These are phyloP conservation scores for Fusarium succisae DNA, from an alignment of 2,329 filamentous ascomycete species.

Conservation along the genomic window DNA sequence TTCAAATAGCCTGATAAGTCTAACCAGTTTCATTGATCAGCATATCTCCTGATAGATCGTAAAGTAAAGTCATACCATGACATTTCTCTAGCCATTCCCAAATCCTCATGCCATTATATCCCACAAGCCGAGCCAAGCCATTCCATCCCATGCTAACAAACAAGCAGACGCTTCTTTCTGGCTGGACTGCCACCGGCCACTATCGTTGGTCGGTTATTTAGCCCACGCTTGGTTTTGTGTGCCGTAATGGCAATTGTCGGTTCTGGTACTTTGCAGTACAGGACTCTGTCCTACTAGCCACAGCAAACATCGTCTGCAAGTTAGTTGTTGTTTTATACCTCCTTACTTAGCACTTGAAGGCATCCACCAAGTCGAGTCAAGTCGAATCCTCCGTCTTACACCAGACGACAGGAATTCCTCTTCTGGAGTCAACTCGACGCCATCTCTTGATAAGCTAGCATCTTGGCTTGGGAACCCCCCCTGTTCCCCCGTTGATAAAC, in stretches of 20 bases:
- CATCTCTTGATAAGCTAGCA: constrained; percentile 7
- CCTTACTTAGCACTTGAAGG: not conserved
- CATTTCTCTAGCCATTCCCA: not conserved
- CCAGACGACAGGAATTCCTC: not conserved
- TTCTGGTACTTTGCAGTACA: not conserved
- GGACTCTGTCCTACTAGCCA: not conserved
- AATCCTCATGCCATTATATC: constrained; percentile 12
- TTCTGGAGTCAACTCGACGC: not conserved
- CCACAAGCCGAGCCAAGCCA: constrained; percentile 1
- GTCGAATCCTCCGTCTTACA: constrained; percentile 18
- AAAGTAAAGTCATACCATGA: not conserved
- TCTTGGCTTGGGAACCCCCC: constrained; percentile 7
- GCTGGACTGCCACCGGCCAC: not conserved
- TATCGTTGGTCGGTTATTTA: not conserved
- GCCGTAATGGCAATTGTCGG: not conserved
- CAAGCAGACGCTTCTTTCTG: constrained; percentile 3
- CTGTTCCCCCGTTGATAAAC: constrained; percentile 11
- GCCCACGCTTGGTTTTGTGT: not conserved
- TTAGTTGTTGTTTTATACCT: not conserved
- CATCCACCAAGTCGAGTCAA: constrained; percentile 1
- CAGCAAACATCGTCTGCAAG: constrained; percentile 2
- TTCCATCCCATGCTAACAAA: constrained; percentile 10
- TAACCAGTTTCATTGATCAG: constrained; percentile 1
- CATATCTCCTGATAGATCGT: not conserved
- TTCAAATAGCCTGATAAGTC: not conserved